phyloP scores from a whole-genome alignment of 2,329 filamentous ascomycete species.

The Amphichorda felina region DNA sequence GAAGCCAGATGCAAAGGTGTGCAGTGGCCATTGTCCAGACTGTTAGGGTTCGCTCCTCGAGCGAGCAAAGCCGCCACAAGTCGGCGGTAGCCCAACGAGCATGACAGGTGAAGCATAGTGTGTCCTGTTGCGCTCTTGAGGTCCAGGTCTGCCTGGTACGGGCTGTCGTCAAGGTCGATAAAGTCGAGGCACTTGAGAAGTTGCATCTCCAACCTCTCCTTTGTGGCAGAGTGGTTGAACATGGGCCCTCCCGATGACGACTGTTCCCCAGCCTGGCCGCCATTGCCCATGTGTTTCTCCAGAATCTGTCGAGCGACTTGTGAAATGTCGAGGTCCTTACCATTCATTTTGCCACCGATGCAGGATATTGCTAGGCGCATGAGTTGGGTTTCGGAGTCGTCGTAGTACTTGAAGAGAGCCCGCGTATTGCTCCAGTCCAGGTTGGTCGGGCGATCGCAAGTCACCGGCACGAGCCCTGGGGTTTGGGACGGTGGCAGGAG shows the following conservation, averaged over 20 bases:
- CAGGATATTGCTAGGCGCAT: conserved; percentile 57
- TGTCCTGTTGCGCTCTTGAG: conserved; percentile 55
- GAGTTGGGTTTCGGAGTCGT: conserved; percentile 57
- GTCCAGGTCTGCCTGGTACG: conserved; percentile 56
- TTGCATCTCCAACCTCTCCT: conserved; percentile 49
- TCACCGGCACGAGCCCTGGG: conserved; percentile 58
- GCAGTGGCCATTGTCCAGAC: conserved; percentile 67
- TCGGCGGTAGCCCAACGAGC: conserved; percentile 60
- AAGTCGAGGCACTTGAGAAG: conserved; percentile 67
- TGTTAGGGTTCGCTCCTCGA: conserved; percentile 64
- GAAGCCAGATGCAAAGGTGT: conserved; percentile 74
- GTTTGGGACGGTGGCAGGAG: conserved; percentile 59
- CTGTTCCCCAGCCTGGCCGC: conserved; percentile 19
- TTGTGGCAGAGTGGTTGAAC: conserved; percentile 24
- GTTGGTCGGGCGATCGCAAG: conserved; percentile 44
- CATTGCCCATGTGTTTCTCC: conserved; percentile 17
- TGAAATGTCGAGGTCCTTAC: conserved; percentile 47
- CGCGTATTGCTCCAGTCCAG: conserved; percentile 26
- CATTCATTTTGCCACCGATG: conserved; percentile 52
- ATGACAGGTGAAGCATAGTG: conserved; percentile 71
- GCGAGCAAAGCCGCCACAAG: conserved; percentile 68
- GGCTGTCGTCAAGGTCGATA: conserved; percentile 66
- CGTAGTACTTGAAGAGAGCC: conserved; percentile 68
- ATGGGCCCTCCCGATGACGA: conserved; percentile 31
- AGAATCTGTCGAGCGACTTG: conserved; percentile 52